These are phyloP conservation scores for Nasturtium officinale DNA, from an alignment of 345 rosid species.

Conservation along the genomic window DNA sequence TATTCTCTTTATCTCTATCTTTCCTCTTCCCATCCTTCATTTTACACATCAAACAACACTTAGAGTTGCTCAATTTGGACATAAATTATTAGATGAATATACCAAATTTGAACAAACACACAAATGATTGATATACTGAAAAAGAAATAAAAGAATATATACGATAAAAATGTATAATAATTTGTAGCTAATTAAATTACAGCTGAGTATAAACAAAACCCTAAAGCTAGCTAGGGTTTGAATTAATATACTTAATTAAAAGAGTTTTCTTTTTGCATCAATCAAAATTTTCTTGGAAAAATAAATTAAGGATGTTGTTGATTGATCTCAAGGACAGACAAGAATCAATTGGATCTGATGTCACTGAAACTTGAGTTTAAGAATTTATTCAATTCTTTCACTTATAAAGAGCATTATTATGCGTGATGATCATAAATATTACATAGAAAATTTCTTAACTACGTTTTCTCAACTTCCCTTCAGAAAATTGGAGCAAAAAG, in stretches of 20 bases:
- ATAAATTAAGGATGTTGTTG: slow-evolving; percentile 30
- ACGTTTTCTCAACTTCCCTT: slow-evolving; percentile 4
- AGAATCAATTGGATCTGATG: slow-evolving; percentile 29
- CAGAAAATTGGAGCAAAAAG: background rate
- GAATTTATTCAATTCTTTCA: background rate
- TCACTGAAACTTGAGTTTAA: slow-evolving; percentile 21
- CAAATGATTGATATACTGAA: slow-evolving; percentile 4
- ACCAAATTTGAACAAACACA: slow-evolving; percentile 3
- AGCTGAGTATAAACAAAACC: slow-evolving; percentile 4
- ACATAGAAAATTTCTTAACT: background rate
- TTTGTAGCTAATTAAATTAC: background rate
- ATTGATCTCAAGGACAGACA: slow-evolving; percentile 35
- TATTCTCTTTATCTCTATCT: slow-evolving; percentile 95
- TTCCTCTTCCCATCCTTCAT: slow-evolving; percentile 86
- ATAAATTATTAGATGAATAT: background rate
- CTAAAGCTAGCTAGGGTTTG: slow-evolving; percentile 37
- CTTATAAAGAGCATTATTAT: background rate
- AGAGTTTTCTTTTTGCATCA: background rate
- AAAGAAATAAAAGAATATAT: background rate
- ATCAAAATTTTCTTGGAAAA: slow-evolving; percentile 32
- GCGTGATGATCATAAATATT: background rate
- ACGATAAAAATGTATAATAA: background rate
- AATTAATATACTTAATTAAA: background rate
- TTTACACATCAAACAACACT: slow-evolving; percentile 7
- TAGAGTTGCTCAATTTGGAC: background rate